Conservation (phyloP, 176 grass and related monocot genomes). For the Triticum turgidum region DNA sequence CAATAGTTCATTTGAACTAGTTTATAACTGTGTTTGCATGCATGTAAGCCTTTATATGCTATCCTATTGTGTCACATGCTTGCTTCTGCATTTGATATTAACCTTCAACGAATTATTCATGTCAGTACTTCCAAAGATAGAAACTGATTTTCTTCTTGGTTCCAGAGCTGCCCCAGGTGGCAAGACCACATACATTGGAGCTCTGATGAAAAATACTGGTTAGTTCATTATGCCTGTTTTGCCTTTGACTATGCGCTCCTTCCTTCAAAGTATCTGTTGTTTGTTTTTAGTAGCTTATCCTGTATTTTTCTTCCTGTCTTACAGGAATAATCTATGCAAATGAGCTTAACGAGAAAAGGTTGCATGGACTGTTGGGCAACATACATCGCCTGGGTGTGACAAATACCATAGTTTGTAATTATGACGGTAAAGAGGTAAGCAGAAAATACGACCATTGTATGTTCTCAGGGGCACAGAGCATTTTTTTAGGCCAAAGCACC, state of each 20-base stretch:
- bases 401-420: slow-evolving; percentile 94
- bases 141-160: slow-evolving; percentile 18
- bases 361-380: slow-evolving; percentile 83
- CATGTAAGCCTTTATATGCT: neutral
- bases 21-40: neutral
- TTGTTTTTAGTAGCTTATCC: neutral
- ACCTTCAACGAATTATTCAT: neutral
- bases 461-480: neutral
- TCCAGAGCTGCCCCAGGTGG: slow-evolving; percentile 96
- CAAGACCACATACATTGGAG: slow-evolving; percentile 95
- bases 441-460: neutral
- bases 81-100: slow-evolving; percentile 10
- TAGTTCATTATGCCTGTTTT: slow-evolving; percentile 28
- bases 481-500: neutral
- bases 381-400: slow-evolving; percentile 96
- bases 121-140: neutral
- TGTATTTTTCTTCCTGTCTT: slow-evolving; percentile 12
- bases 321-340: slow-evolving; percentile 97
- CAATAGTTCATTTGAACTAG: slow-evolving; percentile 25
- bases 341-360: slow-evolving; percentile 87
- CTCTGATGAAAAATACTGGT: slow-evolving; percentile 99
- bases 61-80: neutral
- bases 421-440: slow-evolving; percentile 93
- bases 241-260: neutral
- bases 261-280: neutral